phyloP scores from a whole-genome alignment of 1,284 basidiomycete species.

The Boletus semigastroideus region DNA sequence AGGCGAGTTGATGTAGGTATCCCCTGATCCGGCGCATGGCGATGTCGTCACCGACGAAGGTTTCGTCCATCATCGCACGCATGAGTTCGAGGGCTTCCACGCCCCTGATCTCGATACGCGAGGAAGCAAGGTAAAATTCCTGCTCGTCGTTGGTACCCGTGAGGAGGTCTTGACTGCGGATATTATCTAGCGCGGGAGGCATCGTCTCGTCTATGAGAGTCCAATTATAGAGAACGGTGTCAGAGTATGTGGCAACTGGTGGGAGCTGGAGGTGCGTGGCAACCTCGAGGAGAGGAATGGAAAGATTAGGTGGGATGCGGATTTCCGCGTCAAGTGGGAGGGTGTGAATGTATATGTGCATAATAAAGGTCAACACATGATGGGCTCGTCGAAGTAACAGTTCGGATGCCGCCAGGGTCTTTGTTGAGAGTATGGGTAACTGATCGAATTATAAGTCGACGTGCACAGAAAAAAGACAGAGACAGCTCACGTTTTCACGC shows the following conservation, averaged over 20 bases:
- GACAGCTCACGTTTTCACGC: constrained; percentile 48
- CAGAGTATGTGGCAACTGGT: constrained; percentile 90
- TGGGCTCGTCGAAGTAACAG: constrained; percentile 78
- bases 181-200: constrained; percentile 47
- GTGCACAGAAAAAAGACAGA: neutral
- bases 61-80: constrained; percentile 88
- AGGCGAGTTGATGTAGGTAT: constrained; percentile 69
- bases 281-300: constrained; percentile 79
- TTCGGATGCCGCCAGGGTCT: constrained; percentile 54
- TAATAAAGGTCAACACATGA: constrained; percentile 79
- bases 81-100: constrained; percentile 85
- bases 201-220: constrained; percentile 34
- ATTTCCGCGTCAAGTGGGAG: constrained; percentile 56
- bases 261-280: constrained; percentile 80
- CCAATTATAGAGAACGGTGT: constrained; percentile 95
- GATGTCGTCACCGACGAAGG: constrained; percentile 83
- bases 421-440: constrained; percentile 36
- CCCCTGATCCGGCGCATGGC: constrained; percentile 71
- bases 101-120: constrained; percentile 88
- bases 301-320: constrained; percentile 71
- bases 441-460: constrained; percentile 15
- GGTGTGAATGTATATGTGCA: constrained; percentile 89
- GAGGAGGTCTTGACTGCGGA: constrained; percentile 70
- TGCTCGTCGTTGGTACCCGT: constrained; percentile 82
- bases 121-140: constrained; percentile 87